A percentile compares a stretch with the other conserved stretches of the same genome.
These are phyloP conservation scores for Tilletia caries DNA, from an alignment of 1,284 basidiomycete species.

Conservation along the genomic window DNA sequence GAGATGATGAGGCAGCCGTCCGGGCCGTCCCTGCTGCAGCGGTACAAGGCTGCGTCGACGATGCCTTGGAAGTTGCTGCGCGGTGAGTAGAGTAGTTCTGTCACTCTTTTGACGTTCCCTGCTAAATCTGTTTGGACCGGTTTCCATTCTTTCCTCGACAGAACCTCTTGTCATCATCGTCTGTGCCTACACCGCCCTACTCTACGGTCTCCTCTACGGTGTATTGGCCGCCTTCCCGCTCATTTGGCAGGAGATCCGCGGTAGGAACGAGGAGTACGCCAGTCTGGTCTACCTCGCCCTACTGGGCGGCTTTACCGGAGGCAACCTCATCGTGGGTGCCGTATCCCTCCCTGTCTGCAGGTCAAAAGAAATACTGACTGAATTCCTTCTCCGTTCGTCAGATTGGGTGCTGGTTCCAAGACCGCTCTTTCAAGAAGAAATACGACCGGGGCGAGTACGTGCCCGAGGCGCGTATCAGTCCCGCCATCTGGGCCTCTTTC, in stretches of 20 bases:
- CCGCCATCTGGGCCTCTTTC: constrained; percentile 20
- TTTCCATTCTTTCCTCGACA: constrained; percentile 8
- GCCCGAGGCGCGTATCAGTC: constrained; percentile 24
- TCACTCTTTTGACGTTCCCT: background rate
- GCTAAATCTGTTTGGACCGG: background rate
- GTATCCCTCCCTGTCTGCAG: background rate
- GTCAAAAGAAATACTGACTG: background rate
- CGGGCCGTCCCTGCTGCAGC: background rate
- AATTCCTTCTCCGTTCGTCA: background rate
- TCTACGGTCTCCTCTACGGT: constrained; percentile 30
- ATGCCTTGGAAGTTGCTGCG: constrained; percentile 20
- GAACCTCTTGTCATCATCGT: constrained; percentile 27
- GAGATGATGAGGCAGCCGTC: background rate
- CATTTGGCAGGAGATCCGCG: constrained; percentile 22
- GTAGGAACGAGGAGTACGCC: constrained; percentile 19
- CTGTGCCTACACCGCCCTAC: constrained; percentile 24
- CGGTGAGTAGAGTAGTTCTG: too few relatives aligned
- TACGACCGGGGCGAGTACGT: constrained; percentile 18
- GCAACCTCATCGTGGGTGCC: constrained; percentile 4
- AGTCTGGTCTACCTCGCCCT: constrained; percentile 22
- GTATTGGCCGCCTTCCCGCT: constrained; percentile 24
- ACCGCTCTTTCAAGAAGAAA: constrained; percentile 10
- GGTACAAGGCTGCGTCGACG: constrained; percentile 11
- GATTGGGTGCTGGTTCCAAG: constrained; percentile 21
- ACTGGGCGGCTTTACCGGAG: constrained; percentile 17